Evolutionary conservation across 108 stramenopile genomes (phyloP), one percentile per base, ranked within the genome.

Genomic region (Schizochytrium sp.): DNA sequence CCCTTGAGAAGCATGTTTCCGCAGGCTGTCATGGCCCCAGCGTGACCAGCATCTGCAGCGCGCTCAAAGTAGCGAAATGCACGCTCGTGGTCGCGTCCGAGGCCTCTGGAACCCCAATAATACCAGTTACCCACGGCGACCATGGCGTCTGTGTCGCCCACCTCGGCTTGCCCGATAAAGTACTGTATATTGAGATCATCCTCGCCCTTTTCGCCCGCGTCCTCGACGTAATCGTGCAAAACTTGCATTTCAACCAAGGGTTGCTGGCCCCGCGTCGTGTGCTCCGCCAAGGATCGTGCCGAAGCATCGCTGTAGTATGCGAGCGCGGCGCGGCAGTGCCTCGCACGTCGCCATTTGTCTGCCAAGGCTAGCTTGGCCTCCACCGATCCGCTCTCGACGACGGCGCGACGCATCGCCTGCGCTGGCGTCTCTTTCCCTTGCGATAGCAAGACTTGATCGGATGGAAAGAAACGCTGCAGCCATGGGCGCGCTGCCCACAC

Each of bases 91-190:
- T 92, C 92, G 25, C 90, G 72, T 44, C 29, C 41, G 23, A 92
- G 16, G 43, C 92, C 92, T 6, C 89, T 41, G 3, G 92, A 90
- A 6, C 92, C 92, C 72, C 88, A 92, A 57, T 92, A 92, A 23
- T 58, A 91, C 89, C 90, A 34, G 43, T 91, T 90, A 0, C 88
- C 92, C 90, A 91, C 57, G 5, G 57, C 53, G 28, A 89, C 28
- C 72, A 83, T 44, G 5, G 92, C 89, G 5, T 41, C 25, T 0
- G 72, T 21, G 55, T 92, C 87, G 44, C 92, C 92, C 10, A 18
- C 83, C 58, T 92, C 88, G 5, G 92, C 90, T 28, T 57, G 88
- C 12, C n/a, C n/a, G 16, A 60, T 60, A 41, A 87, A 90, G 41
- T 87, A 43, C 57, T 89, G 71, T 5, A 92, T 60, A 8, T 25